A percentile compares a stretch with the other conserved stretches of the same genome.
These are phyloP conservation scores for Setaria italica DNA, from an alignment of 202 grass and related monocot genomes.

Conservation along the genomic window DNA sequence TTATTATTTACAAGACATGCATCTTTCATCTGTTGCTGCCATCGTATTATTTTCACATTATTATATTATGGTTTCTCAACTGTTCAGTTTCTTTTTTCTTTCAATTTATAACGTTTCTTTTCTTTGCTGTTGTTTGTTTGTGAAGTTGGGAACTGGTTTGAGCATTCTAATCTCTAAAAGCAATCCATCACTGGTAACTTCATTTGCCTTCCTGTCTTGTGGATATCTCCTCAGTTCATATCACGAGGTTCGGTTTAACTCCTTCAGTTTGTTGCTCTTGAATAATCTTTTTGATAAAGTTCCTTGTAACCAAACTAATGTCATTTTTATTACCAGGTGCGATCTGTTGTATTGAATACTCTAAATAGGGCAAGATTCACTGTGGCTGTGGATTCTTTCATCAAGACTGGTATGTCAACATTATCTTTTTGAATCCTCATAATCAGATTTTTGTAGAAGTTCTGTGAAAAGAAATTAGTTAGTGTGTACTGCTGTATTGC, in stretches of 20 bases:
- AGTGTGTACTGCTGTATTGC: background rate
- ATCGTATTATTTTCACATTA: slow-evolving; percentile 2
- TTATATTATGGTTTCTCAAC: slow-evolving; percentile 4
- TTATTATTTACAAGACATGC: background rate
- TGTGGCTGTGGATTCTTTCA: slow-evolving; percentile 99
- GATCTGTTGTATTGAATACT: slow-evolving; percentile 96
- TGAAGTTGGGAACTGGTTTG: slow-evolving; percentile 93
- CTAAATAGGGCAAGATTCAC: slow-evolving; percentile 96
- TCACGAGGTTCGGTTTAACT: slow-evolving; percentile 74
- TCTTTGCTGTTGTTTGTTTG: slow-evolving; percentile 14
- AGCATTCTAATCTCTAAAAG: slow-evolving; percentile 97
- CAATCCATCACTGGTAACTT: slow-evolving; percentile 86
- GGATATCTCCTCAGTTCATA: slow-evolving; percentile 97
- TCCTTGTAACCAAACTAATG: slow-evolving; percentile 8
- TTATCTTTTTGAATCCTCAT: background rate
- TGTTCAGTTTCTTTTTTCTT: background rate
- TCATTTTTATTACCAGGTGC: slow-evolving; percentile 72
- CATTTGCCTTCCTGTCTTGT: slow-evolving; percentile 87
- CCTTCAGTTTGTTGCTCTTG: slow-evolving; percentile 24
- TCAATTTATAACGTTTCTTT: slow-evolving; percentile 8
- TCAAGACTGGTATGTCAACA: slow-evolving; percentile 80
- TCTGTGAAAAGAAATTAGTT: background rate
- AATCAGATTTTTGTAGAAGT: slow-evolving; percentile 22
- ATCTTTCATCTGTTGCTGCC: background rate
- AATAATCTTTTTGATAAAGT: slow-evolving; percentile 29